Evolutionary conservation across 169 alveolate genomes (phyloP), one percentile per base, ranked within the genome.

Genomic region (Plasmodium gonderi): DNA sequence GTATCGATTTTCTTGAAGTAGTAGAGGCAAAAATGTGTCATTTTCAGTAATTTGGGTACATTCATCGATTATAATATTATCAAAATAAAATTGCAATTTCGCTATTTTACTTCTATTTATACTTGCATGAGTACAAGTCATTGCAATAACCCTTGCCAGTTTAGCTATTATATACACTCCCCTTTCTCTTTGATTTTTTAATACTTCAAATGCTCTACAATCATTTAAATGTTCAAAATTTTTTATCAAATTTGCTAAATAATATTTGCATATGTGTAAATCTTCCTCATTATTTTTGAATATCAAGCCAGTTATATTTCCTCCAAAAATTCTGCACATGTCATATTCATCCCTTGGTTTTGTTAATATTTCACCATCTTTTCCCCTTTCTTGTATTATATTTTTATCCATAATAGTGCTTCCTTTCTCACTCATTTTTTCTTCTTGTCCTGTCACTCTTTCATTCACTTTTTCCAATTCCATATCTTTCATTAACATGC

Each of bases 41-140:
- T 96, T 97, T 87, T 97, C 98, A 85, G 97, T 74, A 33, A 97
- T 96, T 94, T 97, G 99, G 0, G 98, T 98, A 11, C 98, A 96
- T 82, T 97, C 99, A 83, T 97, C 99, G 87, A 97, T 95, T 42
- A 97, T 94, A 72, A 97, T 91, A 64, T 94, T 96, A 94, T 96
- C 97, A 83, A 96, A 97, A 72, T 96, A 94, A 87, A 97, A 95
- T 49, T 85, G 87, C 67, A 94, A 65, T 38, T 91, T 91, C 72
- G 97, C 83, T 79, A 97, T 92, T 51, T 94, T 96, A 92, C 96
- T 97, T 67, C 98, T 94, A 40, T 97, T 97, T 36, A 98, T 92
- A n/a, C 99, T 98, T 5, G 99, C 99, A 89, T 98, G 99, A 44
- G 99, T 98, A 81, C 99, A 97, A 12, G 99, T 98, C 98, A 98